phyloP scores from a whole-genome alignment of 306 rosid species.

The Vachellia collinsii region DNA sequence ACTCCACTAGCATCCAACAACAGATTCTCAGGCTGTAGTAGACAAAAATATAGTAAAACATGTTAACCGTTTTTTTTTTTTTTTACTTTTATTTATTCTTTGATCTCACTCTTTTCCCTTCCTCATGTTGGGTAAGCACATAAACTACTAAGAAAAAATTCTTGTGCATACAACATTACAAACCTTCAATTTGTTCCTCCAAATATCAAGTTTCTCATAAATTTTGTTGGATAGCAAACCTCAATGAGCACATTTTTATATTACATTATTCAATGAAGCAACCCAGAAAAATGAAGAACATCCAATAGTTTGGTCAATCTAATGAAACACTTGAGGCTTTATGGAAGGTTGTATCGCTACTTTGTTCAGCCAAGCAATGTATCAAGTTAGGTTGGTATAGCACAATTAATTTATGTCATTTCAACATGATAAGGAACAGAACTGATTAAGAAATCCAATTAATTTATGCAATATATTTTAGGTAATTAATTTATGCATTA shows the following conservation, averaged over 20 bases:
- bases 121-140: background rate
- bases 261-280: background rate
- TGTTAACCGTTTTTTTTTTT: constrained; percentile 25
- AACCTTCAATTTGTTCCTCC: background rate
- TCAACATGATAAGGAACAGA: background rate
- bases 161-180: background rate
- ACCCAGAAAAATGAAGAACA: background rate
- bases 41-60: constrained; percentile 36
- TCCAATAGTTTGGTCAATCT: background rate
- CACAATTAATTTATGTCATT: background rate
- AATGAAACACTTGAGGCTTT: background rate
- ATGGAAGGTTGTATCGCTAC: background rate
- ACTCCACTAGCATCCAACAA: constrained; percentile 71
- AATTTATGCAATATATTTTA: too few species aligned
- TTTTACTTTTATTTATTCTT: constrained; percentile 3
- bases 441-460: background rate
- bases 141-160: constrained; percentile 1
- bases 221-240: background rate
- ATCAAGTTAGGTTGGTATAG: background rate
- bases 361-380: background rate
- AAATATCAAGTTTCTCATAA: background rate
- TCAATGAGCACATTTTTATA: background rate
- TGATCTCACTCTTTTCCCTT: background rate
- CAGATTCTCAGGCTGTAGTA: constrained; percentile 83
- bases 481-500: too few species aligned